Conservation (phyloP, 2,329 filamentous ascomycete species). For the Aureobasidium namibiae region DNA sequence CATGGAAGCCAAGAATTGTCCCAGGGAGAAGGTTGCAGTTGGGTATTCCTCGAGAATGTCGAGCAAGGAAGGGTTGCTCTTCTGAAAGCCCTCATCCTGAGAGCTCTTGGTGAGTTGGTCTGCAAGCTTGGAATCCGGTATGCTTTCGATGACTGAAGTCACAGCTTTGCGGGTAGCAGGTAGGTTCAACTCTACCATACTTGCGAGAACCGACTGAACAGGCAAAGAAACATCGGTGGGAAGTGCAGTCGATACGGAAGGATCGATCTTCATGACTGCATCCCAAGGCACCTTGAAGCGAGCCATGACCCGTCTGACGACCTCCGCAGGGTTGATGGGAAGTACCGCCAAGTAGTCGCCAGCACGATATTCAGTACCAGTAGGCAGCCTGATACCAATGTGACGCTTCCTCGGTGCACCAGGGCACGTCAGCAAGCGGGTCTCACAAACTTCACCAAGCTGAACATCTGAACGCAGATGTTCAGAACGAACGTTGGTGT, state of each 20-base stretch:
- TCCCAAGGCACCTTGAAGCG: background rate
- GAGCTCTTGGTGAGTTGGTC: background rate
- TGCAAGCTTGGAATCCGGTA: too few species aligned
- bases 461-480: background rate
- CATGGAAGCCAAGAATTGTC: background rate
- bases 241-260: background rate
- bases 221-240: background rate
- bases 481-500: background rate
- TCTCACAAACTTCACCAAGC: background rate
- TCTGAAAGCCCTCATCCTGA: background rate
- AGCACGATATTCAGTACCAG: background rate
- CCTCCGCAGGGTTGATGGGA: background rate
- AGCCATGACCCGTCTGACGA: background rate
- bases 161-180: too few species aligned
- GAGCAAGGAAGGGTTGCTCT: background rate
- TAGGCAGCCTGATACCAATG: background rate
- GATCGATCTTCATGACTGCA: background rate
- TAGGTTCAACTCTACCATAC: background rate
- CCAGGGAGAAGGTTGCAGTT: background rate
- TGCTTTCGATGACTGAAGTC: too few species aligned
- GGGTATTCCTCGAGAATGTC: background rate
- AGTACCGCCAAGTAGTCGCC: background rate
- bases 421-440: background rate
- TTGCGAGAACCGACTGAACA: background rate
- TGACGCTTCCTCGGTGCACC: background rate